Percentiles rank a stretch among this genome's conserved stretches.
Evolutionary conservation across 192 early-diverging fungal genomes (phyloP).

Genomic region (Fimicolochytrium jonesii): DNA sequence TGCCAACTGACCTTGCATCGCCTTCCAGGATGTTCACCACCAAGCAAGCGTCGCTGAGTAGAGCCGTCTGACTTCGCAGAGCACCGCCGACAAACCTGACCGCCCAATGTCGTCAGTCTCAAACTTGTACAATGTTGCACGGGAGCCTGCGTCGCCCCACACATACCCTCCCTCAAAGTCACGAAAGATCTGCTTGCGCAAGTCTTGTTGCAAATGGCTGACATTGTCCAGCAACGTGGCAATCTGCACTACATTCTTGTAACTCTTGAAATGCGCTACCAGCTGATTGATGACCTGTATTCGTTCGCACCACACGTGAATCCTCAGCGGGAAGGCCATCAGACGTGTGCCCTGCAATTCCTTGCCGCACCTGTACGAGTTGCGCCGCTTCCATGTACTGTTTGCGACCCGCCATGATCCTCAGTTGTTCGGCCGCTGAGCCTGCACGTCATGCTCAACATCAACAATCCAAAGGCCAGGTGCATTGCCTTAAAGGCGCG

Average conservation of each 20-base stretch:
- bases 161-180: constrained; percentile 71
- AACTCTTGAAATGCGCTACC: constrained; percentile 68
- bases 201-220: constrained; percentile 53
- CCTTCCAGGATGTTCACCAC: constrained; percentile 66
- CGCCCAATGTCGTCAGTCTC: too few species aligned
- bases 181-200: constrained; percentile 59
- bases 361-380: constrained; percentile 65
- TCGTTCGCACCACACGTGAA: neutral
- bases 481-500: too few species aligned
- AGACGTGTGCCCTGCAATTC: neutral
- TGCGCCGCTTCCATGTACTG: constrained; percentile 79
- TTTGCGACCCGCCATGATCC: constrained; percentile 55
- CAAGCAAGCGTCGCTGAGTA: constrained; percentile 72
- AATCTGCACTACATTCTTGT: constrained; percentile 72
- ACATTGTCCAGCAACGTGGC: constrained; percentile 63
- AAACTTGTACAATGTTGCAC: neutral
- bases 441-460: constrained; percentile 32
- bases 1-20: constrained; percentile 50
- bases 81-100: constrained; percentile 39
- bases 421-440: constrained; percentile 70
- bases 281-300: constrained; percentile 70
- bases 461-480: neutral
- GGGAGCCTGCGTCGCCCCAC: neutral
- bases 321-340: neutral
- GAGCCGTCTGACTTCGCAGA: constrained; percentile 33